Base-by-base conservation (phyloP, 306 rosid species). In the Lathyrus sativus region DNA sequence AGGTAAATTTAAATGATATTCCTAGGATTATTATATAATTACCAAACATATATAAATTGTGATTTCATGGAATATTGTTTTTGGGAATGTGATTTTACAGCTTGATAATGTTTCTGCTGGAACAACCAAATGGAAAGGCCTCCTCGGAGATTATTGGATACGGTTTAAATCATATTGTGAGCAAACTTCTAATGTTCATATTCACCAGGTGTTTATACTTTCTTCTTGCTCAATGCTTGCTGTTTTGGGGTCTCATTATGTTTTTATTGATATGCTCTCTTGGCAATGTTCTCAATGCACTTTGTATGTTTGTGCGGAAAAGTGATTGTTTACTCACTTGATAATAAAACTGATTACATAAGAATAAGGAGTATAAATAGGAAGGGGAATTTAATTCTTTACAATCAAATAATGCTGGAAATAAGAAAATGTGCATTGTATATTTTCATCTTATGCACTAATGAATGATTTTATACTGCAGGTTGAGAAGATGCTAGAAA, bases 401-500 rank as follows among this genome's bases (percentile, higher is more conserved):
- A 8, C 9, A 35, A 7, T 35, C 39, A 35, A 35, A 35, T 35
- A 35, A 35, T 35, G 39, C 12, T 45, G 38, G 10, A 65, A 55
- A 45, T 10, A 35, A 35, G 39, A 35, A 13, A 58, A 18, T 6
- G 53, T 8, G 39, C 17, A 12, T 28, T 56, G 13, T 74, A 28
- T 2, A 71, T 35, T 41, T 51, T 56, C 41, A 37, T 28, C 18
- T 68, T 64, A 59, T 76, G 18, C 35, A 51, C 67, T 58, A 50
- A n/a, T 39, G 44, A 66, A 76, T 4, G 29, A 50, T 65, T 66
- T 76, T 44, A 63, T 71, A 55, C 60, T 68, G 19, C 83, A 92
- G 98, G 97, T 93, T 65, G 99, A 93, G 79, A 90, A 90, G 84
- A 90, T 93, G 99, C 63, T 93, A 78, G 99, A 93, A 84, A 90